These are phyloP conservation scores for Nakazawaea anatomiae DNA, from an alignment of 805 yeast species.

Conservation along the genomic window DNA sequence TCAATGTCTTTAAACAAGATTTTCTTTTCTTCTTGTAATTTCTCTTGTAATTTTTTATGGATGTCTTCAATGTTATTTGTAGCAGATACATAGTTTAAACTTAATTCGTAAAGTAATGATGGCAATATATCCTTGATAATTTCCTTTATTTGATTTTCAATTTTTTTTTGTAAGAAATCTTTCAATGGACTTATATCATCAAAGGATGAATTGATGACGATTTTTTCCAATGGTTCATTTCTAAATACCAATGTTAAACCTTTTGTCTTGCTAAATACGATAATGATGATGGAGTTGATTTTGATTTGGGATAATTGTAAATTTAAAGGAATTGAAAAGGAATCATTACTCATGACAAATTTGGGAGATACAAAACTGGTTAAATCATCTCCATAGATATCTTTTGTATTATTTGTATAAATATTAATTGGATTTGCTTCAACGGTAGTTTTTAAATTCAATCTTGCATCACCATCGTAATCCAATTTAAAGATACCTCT, in stretches of 20 bases:
- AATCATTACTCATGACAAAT: constrained; percentile 58
- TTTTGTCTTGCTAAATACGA: constrained; percentile 74
- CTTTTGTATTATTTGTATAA: constrained; percentile 32
- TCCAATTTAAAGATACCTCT: constrained; percentile 77
- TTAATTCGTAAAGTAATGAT: constrained; percentile 67
- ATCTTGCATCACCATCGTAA: constrained; percentile 70
- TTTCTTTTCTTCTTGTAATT: constrained; percentile 29
- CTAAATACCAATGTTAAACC: constrained; percentile 84
- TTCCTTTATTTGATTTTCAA: constrained; percentile 74
- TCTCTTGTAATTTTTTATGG: constrained; percentile 26
- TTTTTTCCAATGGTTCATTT: constrained; percentile 82
- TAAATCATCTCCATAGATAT: constrained; percentile 25
- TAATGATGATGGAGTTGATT: constrained; percentile 75
- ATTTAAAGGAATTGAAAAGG: constrained; percentile 75
- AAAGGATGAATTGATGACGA: constrained; percentile 80
- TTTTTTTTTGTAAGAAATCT: constrained; percentile 74
- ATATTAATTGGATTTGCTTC: constrained; percentile 82
- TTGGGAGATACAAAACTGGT: constrained; percentile 56
- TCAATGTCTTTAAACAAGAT: constrained; percentile 43
- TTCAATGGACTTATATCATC: constrained; percentile 81
- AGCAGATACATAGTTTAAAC: constrained; percentile 54
- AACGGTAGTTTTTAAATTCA: constrained; percentile 71
- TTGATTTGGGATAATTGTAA: constrained; percentile 66
- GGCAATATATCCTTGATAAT: constrained; percentile 83
- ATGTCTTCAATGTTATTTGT: constrained; percentile 24